Evolutionary conservation across 176 grass and related monocot genomes (phyloP).

Genomic region (Oryza meyeriana): DNA sequence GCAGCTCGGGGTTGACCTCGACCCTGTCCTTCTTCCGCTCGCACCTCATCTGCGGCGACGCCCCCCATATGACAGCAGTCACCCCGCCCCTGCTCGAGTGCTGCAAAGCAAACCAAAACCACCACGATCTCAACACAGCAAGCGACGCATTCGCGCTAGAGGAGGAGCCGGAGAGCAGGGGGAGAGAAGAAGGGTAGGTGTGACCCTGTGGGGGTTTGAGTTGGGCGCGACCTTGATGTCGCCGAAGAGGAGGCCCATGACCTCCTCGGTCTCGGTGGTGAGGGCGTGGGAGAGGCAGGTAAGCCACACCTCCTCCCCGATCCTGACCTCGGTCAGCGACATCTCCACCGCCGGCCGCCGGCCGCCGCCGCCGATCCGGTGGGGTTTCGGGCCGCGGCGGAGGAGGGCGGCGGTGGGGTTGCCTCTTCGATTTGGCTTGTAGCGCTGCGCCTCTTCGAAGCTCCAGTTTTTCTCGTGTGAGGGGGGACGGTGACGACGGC

Average conservation of each 20-base stretch:
- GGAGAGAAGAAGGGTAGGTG: neutral
- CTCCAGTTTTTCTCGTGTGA: neutral
- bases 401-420: neutral
- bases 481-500: neutral
- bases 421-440: neutral
- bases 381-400: conserved; percentile 20
- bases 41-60: conserved; percentile 97
- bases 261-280: conserved; percentile 93
- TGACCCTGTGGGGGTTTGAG: neutral
- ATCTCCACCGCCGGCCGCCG: conserved; percentile 46
- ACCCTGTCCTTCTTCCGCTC: conserved; percentile 94
- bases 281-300: conserved; percentile 93
- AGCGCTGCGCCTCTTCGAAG: neutral
- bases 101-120: conserved; percentile 34
- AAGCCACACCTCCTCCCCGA: conserved; percentile 75
- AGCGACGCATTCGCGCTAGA: conserved; percentile 7
- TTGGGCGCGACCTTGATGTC: conserved; percentile 47
- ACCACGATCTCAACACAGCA: neutral
- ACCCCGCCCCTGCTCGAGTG: conserved; percentile 39
- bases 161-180: neutral
- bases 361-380: conserved; percentile 34
- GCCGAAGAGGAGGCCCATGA: conserved; percentile 97
- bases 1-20: conserved; percentile 96
- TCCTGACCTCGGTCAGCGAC: conserved; percentile 29
- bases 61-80: conserved; percentile 88